Evolutionary conservation across 2,329 filamentous ascomycete genomes (phyloP), one percentile per base, ranked within the genome.

Genomic region (Aspergillus glaucus): DNA sequence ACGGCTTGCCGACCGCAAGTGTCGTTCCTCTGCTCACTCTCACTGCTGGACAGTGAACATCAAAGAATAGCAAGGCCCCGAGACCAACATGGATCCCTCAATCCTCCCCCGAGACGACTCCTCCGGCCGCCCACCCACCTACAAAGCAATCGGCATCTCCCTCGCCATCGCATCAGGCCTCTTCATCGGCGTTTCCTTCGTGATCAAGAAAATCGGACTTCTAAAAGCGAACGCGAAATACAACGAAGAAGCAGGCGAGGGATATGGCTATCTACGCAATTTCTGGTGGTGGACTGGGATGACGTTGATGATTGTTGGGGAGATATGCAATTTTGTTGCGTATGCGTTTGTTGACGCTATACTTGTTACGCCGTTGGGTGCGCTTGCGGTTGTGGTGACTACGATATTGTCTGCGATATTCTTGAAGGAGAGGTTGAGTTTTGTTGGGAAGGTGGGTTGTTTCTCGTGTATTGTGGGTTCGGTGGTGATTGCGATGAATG

Each of bases 311-410:
- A 95, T 97, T 59, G 62, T 97, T 40, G 93, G 93, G 58, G 93
- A 98, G 70, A 82, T 95, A 49, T 95, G 89, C 80, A 98, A 98
- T 72, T 95, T 97, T 67, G 88, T 92, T 65, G 93, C 93, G 47
- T 97, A 97, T 65, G 88, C 90, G 49, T 97, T 97, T 62, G 93
- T 93, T 54, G 93, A 97, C 68, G 92, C 92, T 52, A 96, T 97
- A 59, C 75, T 97, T 55, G 92, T 97, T 47, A 96, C 92, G 0
- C 91, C 92, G 4, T 76, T 97, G 47, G 92, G 92, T 53, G 92
- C 92, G 3, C 75, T 97, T 45, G 89, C 88, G 1, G 93, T 97
- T 51, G 93, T 98, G 47, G 85, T 97, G 54, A 92, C 88, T 44
- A 91, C 93, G 15, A 80, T 97, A 41, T 75, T 97, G 45, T 95